Percentiles rank a stretch among this genome's conserved stretches.
phyloP scores from a whole-genome alignment of 2,329 filamentous ascomycete genomes.

The Aspergillus costaricaensis region DNA sequence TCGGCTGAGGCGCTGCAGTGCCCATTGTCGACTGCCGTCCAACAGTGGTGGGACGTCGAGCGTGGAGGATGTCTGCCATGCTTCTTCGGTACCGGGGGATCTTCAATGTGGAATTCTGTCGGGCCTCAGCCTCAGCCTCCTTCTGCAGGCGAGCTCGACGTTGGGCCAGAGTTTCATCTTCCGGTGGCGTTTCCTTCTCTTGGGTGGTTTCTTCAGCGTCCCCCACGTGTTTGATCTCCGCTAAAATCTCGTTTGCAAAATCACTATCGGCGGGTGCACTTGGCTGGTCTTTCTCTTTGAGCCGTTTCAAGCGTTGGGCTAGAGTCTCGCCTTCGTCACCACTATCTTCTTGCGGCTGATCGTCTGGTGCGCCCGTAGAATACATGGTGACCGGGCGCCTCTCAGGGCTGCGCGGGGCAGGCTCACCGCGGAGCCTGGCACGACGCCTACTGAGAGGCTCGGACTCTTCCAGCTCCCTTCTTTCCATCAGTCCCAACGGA shows the following conservation, averaged over 20 bases:
- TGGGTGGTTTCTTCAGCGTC: constrained; percentile 26
- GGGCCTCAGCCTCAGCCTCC: constrained; percentile 35
- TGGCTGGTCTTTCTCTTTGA: constrained; percentile 34
- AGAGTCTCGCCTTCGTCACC: constrained; percentile 49
- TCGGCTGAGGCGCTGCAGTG: constrained; percentile 18
- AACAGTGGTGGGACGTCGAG: constrained; percentile 50
- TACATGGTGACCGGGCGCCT: constrained; percentile 40
- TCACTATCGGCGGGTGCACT: constrained; percentile 37
- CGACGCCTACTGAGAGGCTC: constrained; percentile 81
- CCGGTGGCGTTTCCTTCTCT: constrained; percentile 25
- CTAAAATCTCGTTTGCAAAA: constrained; percentile 48
- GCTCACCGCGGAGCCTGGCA: constrained; percentile 69
- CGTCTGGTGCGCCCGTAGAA: constrained; percentile 29
- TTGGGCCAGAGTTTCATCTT: constrained; percentile 51
- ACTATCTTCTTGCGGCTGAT: constrained; percentile 30
- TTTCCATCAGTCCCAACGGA: constrained; percentile 57
- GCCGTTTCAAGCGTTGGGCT: constrained; percentile 45
- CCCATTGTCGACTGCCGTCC: constrained; percentile 30
- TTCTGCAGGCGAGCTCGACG: constrained; percentile 49
- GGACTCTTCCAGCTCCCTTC: constrained; percentile 84
- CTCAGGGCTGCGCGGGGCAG: constrained; percentile 33
- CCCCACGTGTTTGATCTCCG: constrained; percentile 40
- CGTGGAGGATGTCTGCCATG: constrained; percentile 54
- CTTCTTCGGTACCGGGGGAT: constrained; percentile 44
- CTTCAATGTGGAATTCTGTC: constrained; percentile 24